Evolutionary conservation across 2,329 filamentous ascomycete genomes (phyloP).

Genomic region (Verruconis gallopava): DNA sequence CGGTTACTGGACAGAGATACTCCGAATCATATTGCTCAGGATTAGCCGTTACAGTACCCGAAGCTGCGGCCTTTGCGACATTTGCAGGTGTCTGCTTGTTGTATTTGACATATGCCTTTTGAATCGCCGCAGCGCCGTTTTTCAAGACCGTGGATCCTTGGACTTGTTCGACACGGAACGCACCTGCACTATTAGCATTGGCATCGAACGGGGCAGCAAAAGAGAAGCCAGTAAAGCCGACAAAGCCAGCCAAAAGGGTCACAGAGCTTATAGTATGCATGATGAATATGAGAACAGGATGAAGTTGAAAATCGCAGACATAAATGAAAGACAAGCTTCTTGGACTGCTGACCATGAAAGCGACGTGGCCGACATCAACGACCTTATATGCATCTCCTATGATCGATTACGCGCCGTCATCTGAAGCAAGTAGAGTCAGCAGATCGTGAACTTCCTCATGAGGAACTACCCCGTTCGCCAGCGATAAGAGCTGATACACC

Average conservation of each 20-base stretch:
- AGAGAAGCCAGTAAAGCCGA: background rate
- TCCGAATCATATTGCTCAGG: constrained; percentile 53
- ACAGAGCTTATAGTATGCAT: background rate
- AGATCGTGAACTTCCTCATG: no score
- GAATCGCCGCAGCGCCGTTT: background rate
- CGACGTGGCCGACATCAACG: no score
- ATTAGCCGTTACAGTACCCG: constrained; percentile 49
- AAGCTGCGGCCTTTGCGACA: constrained; percentile 14
- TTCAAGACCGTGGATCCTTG: background rate
- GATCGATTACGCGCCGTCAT: no score
- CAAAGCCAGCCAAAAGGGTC: background rate
- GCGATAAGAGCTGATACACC: no score
- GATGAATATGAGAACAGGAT: no score
- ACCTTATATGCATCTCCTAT: no score
- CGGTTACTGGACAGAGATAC: constrained; percentile 55
- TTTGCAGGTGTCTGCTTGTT: background rate
- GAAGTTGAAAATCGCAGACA: no score
- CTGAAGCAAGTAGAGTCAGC: no score
- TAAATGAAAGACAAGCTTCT: no score
- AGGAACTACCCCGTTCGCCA: no score
- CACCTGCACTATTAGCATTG: background rate
- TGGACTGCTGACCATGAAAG: no score
- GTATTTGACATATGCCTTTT: constrained; percentile 7
- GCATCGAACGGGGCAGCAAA: background rate
- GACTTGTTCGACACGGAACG: background rate